Evolutionary conservation across 2,329 filamentous ascomycete species (phyloP).

Genomic region (Mariannaea sp.): DNA sequence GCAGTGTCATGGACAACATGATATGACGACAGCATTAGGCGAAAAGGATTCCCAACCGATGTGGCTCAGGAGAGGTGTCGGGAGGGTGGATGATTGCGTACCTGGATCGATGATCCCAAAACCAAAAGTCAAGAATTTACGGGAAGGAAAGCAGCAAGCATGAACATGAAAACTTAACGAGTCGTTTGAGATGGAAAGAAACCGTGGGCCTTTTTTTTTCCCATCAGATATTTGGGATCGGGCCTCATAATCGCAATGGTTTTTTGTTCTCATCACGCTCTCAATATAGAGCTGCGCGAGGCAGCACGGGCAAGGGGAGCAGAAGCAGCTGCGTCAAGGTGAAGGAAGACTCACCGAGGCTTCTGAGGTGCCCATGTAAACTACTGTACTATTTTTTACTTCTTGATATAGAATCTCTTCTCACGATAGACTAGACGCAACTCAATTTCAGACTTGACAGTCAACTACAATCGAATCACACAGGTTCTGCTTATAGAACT

Average conservation of each 20-base stretch:
- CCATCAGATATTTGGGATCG: no score
- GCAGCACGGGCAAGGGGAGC: not conserved
- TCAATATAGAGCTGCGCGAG: not conserved
- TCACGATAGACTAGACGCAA: constrained; percentile 23
- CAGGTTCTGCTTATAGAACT: no score
- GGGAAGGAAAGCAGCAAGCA: not conserved
- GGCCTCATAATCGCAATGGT: not conserved
- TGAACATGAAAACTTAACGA: constrained; percentile 1
- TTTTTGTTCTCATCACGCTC: not conserved
- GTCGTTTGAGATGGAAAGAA: no score
- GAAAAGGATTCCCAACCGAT: constrained; percentile 2
- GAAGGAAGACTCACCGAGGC: constrained; percentile 9
- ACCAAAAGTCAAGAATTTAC: constrained; percentile 1
- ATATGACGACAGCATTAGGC: not conserved
- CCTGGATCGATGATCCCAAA: constrained; percentile 13
- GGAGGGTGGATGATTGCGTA: constrained; percentile 5
- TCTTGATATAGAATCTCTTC: constrained; percentile 32
- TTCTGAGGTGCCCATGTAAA: constrained; percentile 12
- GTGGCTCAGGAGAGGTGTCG: not conserved
- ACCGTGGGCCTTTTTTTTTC: no score
- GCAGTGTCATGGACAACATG: constrained; percentile 12
- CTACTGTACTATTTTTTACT: constrained; percentile 3
- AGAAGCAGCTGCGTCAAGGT: constrained; percentile 13
- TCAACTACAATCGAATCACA: not conserved
- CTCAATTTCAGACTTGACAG: constrained; percentile 1